Conservation (phyloP, 192 early-diverging fungal species). For the Backusella westeae region DNA sequence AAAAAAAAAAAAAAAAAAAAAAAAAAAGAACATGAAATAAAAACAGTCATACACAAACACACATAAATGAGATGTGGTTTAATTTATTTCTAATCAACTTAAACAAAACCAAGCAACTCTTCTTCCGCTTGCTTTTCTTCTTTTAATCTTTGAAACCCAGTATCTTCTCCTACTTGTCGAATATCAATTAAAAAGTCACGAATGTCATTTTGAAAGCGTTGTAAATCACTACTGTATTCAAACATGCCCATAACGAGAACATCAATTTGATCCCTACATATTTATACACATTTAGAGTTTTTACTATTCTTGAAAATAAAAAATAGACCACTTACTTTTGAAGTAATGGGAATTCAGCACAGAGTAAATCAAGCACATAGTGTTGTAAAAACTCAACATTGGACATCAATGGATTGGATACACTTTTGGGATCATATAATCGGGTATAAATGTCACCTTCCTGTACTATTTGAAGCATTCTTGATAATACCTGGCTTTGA, state of each 20-base stretch:
- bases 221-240: conserved; percentile 22
- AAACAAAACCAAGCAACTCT: conserved; percentile 7
- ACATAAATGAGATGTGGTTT: background rate
- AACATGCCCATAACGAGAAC: conserved; percentile 31
- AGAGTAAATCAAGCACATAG: conserved; percentile 18
- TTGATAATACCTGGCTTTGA: conserved; percentile 28
- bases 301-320: background rate
- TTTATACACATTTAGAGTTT: background rate
- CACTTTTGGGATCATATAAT: conserved; percentile 26
- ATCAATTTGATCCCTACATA: conserved; percentile 25
- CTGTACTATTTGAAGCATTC: conserved; percentile 28
- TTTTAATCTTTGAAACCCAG: background rate
- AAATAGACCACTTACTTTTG: background rate
- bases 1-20: background rate
- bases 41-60: background rate
- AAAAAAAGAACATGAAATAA: background rate
- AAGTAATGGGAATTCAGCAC: conserved; percentile 18
- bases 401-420: conserved; percentile 32
- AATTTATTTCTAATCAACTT: background rate
- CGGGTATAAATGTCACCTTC: conserved; percentile 33
- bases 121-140: conserved; percentile 25
- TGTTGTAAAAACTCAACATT: conserved; percentile 27
- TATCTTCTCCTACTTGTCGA: conserved; percentile 17
- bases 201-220: conserved; percentile 18
- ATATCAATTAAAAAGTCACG: conserved; percentile 29